Evolutionary conservation across 768 basidiomycete species (phyloP), one percentile per base, ranked within the genome.

Genomic region (Coprinellus micaceus): DNA sequence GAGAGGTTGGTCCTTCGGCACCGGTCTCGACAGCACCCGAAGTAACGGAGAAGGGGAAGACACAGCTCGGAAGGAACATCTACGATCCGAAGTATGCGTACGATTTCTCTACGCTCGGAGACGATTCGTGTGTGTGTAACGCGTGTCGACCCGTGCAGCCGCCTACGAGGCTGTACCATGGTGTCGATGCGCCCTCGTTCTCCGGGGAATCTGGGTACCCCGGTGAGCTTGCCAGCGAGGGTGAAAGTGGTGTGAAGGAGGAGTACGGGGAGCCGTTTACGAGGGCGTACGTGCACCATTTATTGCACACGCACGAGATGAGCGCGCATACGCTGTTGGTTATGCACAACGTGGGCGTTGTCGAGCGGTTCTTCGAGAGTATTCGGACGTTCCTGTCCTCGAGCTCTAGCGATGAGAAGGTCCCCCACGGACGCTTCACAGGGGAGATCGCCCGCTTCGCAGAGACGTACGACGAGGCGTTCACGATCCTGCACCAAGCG

Each of bases 301-400:
- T 94, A 13, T 72, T 94, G 33, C 85, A 88, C 51, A 92, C 92
- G 4, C 93, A 94, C 68, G 93, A 95, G 67, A 94, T 95, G 92
- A 83, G 86, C 0, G 86, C 90, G 1, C 90, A 94, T 61, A 66
- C 89, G 3, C 68, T 94, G 21, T 79, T 94, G 15, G 78, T 77
- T 12, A 76, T 84, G 70, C 93, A 95, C 68, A 95, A 94, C 61
- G 74, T 91, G 26, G 67, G 80, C 0, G 79, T n/a, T n/a, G n/a
- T n/a, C n/a, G n/a, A n/a, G n/a, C n/a, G n/a, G n/a, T n/a, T n/a
- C n/a, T n/a, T n/a, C n/a, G n/a, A n/a, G n/a, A n/a, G n/a, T n/a
- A n/a, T n/a, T n/a, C n/a, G n/a, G n/a, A n/a, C n/a, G n/a, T n/a
- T n/a, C n/a, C n/a, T n/a, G n/a, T n/a, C n/a, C n/a, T 93, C 1